phyloP scores from a whole-genome alignment of 2,329 filamentous ascomycete genomes.

The Rasamsonia emersonii region DNA sequence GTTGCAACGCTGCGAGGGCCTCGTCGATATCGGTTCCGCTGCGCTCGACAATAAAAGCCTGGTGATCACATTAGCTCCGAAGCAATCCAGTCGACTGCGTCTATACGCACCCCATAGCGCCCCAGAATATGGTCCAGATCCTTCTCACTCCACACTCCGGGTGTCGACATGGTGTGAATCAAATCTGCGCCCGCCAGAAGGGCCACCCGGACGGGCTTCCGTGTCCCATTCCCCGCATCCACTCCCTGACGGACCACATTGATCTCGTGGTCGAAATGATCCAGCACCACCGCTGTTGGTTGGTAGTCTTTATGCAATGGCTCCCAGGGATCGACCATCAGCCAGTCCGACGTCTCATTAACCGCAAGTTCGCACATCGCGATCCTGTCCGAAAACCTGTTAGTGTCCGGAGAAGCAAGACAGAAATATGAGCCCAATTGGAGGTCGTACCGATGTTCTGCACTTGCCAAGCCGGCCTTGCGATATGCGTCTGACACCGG shows the following conservation, averaged over 20 bases:
- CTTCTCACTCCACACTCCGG: conserved; percentile 68
- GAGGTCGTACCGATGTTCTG: conserved; percentile 52
- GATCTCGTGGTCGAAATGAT: conserved; percentile 86
- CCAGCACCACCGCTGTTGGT: conserved; percentile 79
- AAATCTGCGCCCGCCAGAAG: conserved; percentile 73
- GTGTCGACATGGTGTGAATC: conserved; percentile 63
- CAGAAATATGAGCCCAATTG: too few species aligned
- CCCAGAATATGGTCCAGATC: conserved; percentile 85
- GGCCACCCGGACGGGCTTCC: conserved; percentile 63
- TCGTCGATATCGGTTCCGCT: conserved; percentile 83
- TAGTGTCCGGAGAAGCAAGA: too few species aligned
- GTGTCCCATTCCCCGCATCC: conserved; percentile 55
- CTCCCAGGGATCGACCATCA: conserved; percentile 87
- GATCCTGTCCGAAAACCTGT: conserved; percentile 38
- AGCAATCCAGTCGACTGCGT: neutral
- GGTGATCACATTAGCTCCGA: neutral
- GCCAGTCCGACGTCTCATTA: conserved; percentile 61
- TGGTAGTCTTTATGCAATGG: conserved; percentile 76
- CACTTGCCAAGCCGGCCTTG: conserved; percentile 67
- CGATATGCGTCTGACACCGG: conserved; percentile 72
- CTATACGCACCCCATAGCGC: conserved; percentile 54
- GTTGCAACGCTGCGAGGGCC: conserved; percentile 69
- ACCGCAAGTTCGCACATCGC: conserved; percentile 83
- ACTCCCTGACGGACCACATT: conserved; percentile 71
- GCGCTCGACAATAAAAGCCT: conserved; percentile 76